Conservation (phyloP, 306 rosid species). For the Pyrus bretschneideri region DNA sequence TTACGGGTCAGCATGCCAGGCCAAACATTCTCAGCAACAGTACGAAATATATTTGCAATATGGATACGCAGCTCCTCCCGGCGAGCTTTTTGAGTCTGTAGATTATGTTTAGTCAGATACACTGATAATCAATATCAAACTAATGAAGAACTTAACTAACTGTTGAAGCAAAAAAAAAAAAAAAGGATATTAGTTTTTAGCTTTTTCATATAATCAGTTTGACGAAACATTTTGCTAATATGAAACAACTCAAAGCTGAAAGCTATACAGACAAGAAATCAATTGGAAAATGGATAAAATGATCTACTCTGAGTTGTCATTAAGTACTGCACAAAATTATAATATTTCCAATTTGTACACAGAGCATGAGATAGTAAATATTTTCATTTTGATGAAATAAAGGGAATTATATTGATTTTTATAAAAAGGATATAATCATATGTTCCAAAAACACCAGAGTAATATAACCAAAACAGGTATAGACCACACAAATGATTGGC, state of each 20-base stretch:
- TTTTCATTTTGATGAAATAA: neutral
- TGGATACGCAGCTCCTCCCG: conserved; percentile 95
- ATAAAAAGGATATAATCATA: neutral
- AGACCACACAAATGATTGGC: neutral
- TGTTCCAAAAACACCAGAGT: neutral
- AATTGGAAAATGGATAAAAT: neutral
- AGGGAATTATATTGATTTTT: neutral
- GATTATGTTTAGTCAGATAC: conserved; percentile 12
- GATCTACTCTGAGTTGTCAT: neutral
- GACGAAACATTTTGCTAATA: neutral
- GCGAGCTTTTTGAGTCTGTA: conserved; percentile 88
- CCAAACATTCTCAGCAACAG: conserved; percentile 95
- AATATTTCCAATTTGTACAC: neutral
- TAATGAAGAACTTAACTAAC: conserved; percentile 16
- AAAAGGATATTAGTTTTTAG: neutral
- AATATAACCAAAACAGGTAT: neutral
- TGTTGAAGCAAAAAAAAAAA: neutral
- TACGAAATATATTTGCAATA: conserved; percentile 85
- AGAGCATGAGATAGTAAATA: neutral
- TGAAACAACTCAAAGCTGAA: neutral
- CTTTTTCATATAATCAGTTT: neutral
- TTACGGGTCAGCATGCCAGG: conserved; percentile 89
- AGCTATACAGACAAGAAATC: neutral
- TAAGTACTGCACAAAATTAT: neutral
- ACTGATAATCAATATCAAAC: conserved; percentile 12